These are phyloP conservation scores for Simplicillium sp. DNA, from an alignment of 2,329 filamentous ascomycete genomes.

Conservation along the genomic window DNA sequence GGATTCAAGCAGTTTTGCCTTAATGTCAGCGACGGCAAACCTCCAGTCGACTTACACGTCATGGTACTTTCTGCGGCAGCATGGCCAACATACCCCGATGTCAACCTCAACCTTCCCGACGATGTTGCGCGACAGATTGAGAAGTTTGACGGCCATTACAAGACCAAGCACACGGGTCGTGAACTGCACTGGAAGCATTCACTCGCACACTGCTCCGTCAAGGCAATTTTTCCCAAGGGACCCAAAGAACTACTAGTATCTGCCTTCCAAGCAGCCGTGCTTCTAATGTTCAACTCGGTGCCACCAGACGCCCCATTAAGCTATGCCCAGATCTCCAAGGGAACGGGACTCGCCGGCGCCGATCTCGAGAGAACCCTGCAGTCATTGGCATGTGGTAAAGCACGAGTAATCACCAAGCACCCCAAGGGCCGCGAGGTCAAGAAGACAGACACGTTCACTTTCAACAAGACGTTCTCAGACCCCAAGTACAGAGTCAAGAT, in stretches of 20 bases:
- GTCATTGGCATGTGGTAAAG: conserved; percentile 85
- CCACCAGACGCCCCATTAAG: conserved; percentile 50
- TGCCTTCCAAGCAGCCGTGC: conserved; percentile 83
- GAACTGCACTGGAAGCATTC: conserved; percentile 87
- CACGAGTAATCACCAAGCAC: conserved; percentile 73
- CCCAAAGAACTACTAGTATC: conserved; percentile 84
- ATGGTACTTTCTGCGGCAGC: conserved; percentile 84
- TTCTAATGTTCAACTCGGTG: conserved; percentile 79
- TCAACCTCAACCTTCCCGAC: conserved; percentile 60
- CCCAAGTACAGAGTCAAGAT: conserved; percentile 90
- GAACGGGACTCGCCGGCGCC: conserved; percentile 63
- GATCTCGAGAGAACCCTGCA: conserved; percentile 88
- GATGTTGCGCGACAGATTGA: conserved; percentile 69
- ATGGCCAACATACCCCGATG: conserved; percentile 85
- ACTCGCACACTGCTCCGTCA: conserved; percentile 82
- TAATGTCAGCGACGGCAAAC: conserved; percentile 36
- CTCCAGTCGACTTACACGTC: conserved; percentile 59
- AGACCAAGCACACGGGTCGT: conserved; percentile 78
- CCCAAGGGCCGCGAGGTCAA: conserved; percentile 78
- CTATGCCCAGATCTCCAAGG: conserved; percentile 66
- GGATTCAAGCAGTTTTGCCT: conserved; percentile 66
- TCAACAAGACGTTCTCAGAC: conserved; percentile 70
- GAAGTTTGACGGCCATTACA: conserved; percentile 79
- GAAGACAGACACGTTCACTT: conserved; percentile 70
- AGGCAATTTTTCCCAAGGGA: conserved; percentile 69